These are phyloP conservation scores for Aspergillus awamori DNA, from an alignment of 2,329 filamentous ascomycete genomes.

Conservation along the genomic window DNA sequence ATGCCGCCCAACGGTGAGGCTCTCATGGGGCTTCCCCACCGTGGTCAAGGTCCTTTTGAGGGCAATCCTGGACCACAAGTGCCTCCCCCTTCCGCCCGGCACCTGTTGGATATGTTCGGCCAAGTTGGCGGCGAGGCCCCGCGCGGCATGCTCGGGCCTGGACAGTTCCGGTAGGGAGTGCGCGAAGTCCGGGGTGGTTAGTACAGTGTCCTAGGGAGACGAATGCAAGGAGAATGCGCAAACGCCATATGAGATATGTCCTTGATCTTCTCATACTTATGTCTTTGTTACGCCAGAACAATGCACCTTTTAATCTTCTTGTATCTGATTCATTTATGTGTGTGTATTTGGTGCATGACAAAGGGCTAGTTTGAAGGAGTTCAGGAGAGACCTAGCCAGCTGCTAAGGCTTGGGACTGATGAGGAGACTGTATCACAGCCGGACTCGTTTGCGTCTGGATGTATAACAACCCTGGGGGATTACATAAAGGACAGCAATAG, in stretches of 20 bases:
- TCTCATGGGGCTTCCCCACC: slow-evolving; percentile 41
- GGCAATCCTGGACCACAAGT: slow-evolving; percentile 41
- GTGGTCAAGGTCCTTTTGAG: slow-evolving; percentile 39
- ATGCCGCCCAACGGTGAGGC: slow-evolving; percentile 44
- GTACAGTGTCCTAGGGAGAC: not conserved
- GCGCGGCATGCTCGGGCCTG: slow-evolving; percentile 42
- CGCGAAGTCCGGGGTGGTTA: not conserved
- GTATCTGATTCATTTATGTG: slow-evolving; percentile 5
- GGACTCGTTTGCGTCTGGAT: not conserved
- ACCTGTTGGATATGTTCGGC: slow-evolving; percentile 50
- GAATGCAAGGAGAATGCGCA: not conserved
- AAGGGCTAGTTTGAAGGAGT: not conserved
- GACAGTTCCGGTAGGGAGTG: slow-evolving; percentile 37
- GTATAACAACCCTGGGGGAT: not conserved
- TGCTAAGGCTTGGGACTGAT: not conserved
- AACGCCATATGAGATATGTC: not conserved
- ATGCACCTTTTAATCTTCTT: slow-evolving; percentile 1
- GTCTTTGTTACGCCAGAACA: slow-evolving; percentile 1
- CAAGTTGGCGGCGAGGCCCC: slow-evolving; percentile 39
- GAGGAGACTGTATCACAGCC: slow-evolving; percentile 5
- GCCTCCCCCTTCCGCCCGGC: slow-evolving; percentile 42
- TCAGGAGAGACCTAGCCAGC: not conserved
- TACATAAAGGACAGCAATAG: slow-evolving; percentile 4
- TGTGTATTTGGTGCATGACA: slow-evolving; percentile 5
- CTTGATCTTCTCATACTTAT: not conserved